Evolutionary conservation across 441 rosid genomes (phyloP).

Genomic region (Populus trichocarpa): DNA sequence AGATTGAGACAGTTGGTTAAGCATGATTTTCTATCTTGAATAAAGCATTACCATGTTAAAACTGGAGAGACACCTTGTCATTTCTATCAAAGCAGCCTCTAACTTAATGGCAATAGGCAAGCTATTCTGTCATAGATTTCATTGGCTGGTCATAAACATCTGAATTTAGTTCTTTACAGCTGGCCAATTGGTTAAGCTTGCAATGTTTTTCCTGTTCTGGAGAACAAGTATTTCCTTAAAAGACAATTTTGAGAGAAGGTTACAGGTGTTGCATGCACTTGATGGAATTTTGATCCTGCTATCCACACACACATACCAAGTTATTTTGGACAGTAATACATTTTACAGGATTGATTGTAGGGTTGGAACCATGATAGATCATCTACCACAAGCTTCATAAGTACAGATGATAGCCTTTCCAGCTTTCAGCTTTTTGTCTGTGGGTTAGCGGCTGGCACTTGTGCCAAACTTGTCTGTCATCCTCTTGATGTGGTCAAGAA

Average conservation of each 20-base stretch:
- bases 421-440: slow-evolving; percentile 85
- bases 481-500: slow-evolving; percentile 98
- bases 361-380: slow-evolving; percentile 59
- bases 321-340: neutral
- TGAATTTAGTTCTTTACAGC: slow-evolving; percentile 11
- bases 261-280: neutral
- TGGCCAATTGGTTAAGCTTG: neutral
- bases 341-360: slow-evolving; percentile 31
- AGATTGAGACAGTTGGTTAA: neutral
- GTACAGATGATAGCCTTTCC: slow-evolving; percentile 45
- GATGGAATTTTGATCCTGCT: neutral
- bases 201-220: neutral
- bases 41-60: neutral
- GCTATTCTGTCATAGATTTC: neutral
- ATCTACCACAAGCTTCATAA: slow-evolving; percentile 30
- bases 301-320: neutral
- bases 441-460: slow-evolving; percentile 90
- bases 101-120: too few species aligned
- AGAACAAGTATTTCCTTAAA: slow-evolving; percentile 12
- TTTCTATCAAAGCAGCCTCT: neutral
- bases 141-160: slow-evolving; percentile 42
- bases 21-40: neutral
- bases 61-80: neutral
- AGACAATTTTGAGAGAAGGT: neutral
- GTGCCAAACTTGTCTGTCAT: slow-evolving; percentile 94